Evolutionary conservation across 2,329 filamentous ascomycete species (phyloP), one percentile per base, ranked within the genome.

Genomic region (Escovopsis weberi): DNA sequence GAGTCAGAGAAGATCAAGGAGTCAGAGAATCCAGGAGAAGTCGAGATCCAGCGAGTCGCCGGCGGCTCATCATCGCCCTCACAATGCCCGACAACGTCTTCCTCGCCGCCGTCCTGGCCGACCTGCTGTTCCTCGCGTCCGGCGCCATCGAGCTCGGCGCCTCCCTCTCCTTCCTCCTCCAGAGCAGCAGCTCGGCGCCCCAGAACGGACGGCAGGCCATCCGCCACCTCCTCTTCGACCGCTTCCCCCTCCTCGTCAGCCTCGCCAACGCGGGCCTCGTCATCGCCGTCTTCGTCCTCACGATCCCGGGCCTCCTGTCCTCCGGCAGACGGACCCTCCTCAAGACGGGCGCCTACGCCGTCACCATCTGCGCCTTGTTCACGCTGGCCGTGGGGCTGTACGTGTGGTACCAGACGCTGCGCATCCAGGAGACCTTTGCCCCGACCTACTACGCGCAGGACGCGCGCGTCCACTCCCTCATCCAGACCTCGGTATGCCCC

Each of bases 381-480:
- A 82, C 75, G 18, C 61, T 85, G 54, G 62, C 74, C 43, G 63
- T 85, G 33, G 82, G 82, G 37, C 62, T 85, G 39, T 69, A 71
- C 48, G 67, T 85, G 48, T 86, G 82, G 85, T 74, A 86, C 55
- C 66, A 79, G 53, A 89, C 85, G 2, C 65, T 91, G 51, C 72
- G 69, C 52, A 80, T 80, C 38, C 74, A 80, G 55, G 68, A 70
- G 33, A 74, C 75, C 47, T 75, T 88, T 46, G 65, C 61, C 44
- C 56, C 62, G 1, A 67, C 82, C 41, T 91, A 82, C 74, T 63
- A 66, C 23, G 55, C 62, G 5, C 76, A 84, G 59, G 55, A 71
- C 3, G 53, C 69, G 0, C 51, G 61, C 2, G 67, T 78, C 4
- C 82, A 87, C 59, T 75, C 72, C 49, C 63, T 88, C 42, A 68